Base-by-base conservation (phyloP, 2,329 filamentous ascomycete genomes). In the Clonostachys chloroleuca region DNA sequence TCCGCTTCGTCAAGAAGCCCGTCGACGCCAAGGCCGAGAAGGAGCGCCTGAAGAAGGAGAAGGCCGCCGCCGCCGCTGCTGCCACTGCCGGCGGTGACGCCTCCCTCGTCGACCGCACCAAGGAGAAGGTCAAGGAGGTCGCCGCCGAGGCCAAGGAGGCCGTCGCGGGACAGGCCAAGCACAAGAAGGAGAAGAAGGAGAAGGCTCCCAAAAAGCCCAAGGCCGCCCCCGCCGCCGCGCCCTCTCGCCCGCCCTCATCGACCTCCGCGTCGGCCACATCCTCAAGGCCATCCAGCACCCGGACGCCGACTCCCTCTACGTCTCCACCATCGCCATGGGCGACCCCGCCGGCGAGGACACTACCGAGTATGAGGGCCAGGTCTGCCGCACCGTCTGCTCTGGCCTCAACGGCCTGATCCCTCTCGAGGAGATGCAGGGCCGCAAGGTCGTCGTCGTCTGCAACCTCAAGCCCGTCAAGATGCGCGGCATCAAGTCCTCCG, bases 391-490 rank as follows among this genome's bases (percentile, higher is more conserved):
- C 14, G 92, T 99, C 43, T 99, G 94, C 81, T 97, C 94, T 2
- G 94, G 94, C 30, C 80, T 99, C 54, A 96, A 96, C 68, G 94
- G 94, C 8, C 81, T 96, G 33, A 74, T 99, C 2, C 94, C 94
- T 1, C 78, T 99, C 42, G 90, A 89, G 67, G 90, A 96, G 68
- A 96, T 99, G 94, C 94, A 99, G 69, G 84, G 85, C 62, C 89
- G 94, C 66, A 95, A 95, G 73, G 89, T 99, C 51, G 81, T 99
- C 34, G 89, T 94, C 2, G 92, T 99, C 18, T 95, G 90, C 78
- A 99, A 99, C 71, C 81, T 99, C 57, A 99, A 99, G 79, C 94
- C 94, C 44, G 94, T 97, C 67, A 99, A 95, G 68, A 99, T 99
- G 94, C 89, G 94, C 54, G 94, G 94, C 56, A 78, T 83, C 73